These are phyloP conservation scores for Phytophthora foliorum DNA, from an alignment of 352 stramenopile species.

Conservation along the genomic window DNA sequence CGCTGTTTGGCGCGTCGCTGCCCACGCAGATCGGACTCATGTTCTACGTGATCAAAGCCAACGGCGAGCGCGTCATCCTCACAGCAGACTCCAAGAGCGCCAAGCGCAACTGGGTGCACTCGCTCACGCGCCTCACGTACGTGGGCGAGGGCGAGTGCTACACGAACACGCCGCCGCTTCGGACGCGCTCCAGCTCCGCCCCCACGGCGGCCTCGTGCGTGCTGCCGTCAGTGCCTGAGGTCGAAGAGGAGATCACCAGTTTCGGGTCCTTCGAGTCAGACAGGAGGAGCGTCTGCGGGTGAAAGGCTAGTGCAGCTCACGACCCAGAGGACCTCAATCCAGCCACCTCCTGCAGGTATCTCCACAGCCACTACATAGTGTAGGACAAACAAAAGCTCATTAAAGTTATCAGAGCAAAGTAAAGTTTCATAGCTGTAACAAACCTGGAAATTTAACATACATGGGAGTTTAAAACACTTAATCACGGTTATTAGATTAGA, in stretches of 20 bases:
- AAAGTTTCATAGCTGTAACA: constrained; percentile 8
- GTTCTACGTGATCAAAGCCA: constrained; percentile 79
- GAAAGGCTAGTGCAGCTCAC: constrained; percentile 10
- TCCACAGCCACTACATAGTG: constrained; percentile 6
- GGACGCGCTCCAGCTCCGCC: constrained; percentile 32
- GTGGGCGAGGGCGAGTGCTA: constrained; percentile 49
- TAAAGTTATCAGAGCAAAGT: constrained; percentile 6
- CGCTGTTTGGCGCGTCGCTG: constrained; percentile 62
- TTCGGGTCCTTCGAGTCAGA: constrained; percentile 21
- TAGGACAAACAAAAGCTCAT: constrained; percentile 6
- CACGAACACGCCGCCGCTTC: constrained; percentile 19
- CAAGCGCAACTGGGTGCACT: constrained; percentile 72
- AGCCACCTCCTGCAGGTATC: constrained; percentile 24
- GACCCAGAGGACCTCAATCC: not conserved
- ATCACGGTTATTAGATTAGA: no score
- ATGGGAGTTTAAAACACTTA: no score
- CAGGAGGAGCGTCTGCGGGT: constrained; percentile 35
- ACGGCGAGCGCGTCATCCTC: constrained; percentile 70
- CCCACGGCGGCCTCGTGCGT: constrained; percentile 15
- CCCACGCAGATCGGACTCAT: constrained; percentile 60
- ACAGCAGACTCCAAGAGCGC: constrained; percentile 51
- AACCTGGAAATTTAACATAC: no score
- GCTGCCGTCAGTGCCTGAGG: constrained; percentile 34
- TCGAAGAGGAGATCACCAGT: constrained; percentile 16
- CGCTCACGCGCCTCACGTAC: constrained; percentile 57